A percentile compares a stretch with the other conserved stretches of the same genome.
phyloP scores from a whole-genome alignment of 1,139 yeast species.

The Zygosaccharomyces sapae region DNA sequence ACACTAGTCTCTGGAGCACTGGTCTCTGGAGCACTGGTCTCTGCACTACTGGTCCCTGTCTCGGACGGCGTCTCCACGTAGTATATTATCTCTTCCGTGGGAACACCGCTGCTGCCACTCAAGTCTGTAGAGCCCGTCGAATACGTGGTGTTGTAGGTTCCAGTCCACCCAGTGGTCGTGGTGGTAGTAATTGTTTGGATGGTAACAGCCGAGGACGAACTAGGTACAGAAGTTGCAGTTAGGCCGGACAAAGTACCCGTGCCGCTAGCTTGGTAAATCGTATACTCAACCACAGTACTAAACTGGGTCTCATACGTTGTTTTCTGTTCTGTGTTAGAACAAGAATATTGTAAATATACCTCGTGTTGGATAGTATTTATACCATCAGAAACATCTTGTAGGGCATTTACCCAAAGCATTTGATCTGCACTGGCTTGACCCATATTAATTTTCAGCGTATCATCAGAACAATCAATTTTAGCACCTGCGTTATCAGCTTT shows the following conservation, averaged over 20 bases:
- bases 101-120: conserved; percentile 10
- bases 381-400: conserved; percentile 28
- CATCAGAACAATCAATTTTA: conserved; percentile 23
- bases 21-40: no score
- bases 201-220: neutral
- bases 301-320: conserved; percentile 22
- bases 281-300: conserved; percentile 19
- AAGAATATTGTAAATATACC: conserved; percentile 24
- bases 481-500: conserved; percentile 18
- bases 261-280: conserved; percentile 22
- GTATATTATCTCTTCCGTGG: conserved; percentile 18
- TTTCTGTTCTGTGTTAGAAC: conserved; percentile 27
- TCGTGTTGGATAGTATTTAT: conserved; percentile 25
- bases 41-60: no score
- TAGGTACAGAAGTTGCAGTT: neutral
- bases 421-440: conserved; percentile 23
- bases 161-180: conserved; percentile 32
- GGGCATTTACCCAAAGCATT: conserved; percentile 30
- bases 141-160: conserved; percentile 24
- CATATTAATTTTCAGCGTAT: conserved; percentile 21
- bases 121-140: conserved; percentile 15
- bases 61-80: conserved; percentile 20
- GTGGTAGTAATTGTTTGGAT: conserved; percentile 17
- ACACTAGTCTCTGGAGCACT: no score
- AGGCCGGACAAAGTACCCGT: conserved; percentile 13